phyloP scores from a whole-genome alignment of 1,284 basidiomycete species.

The Apiotrichum gracile region DNA sequence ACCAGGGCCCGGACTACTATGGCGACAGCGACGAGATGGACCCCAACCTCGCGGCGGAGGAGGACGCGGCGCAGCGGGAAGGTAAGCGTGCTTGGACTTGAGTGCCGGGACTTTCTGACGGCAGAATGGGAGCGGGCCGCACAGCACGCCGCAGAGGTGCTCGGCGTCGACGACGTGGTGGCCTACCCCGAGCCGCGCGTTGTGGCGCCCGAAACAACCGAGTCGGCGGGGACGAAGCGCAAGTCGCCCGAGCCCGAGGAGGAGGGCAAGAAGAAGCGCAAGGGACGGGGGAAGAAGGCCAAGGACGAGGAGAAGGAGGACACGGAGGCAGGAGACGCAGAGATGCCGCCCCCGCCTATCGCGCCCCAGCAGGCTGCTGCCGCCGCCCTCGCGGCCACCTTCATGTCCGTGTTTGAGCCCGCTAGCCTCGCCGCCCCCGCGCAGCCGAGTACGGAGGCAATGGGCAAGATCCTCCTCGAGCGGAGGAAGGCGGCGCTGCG shows the following conservation, averaged over 20 bases:
- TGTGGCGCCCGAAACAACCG: neutral
- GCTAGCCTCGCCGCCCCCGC: constrained; percentile 68
- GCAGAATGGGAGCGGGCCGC: constrained; percentile 65
- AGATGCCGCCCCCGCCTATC: constrained; percentile 18
- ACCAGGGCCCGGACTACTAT: constrained; percentile 82
- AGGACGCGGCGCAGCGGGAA: constrained; percentile 65
- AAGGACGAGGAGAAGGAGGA: constrained; percentile 56
- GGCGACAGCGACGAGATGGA: constrained; percentile 86
- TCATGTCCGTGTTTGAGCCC: constrained; percentile 67
- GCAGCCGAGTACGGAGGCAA: constrained; percentile 67
- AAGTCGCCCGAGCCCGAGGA: constrained; percentile 13
- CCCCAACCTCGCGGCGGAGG: constrained; percentile 62
- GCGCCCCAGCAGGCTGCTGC: constrained; percentile 14
- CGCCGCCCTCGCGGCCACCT: constrained; percentile 35
- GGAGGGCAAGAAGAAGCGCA: constrained; percentile 14
- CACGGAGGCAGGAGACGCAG: constrained; percentile 11
- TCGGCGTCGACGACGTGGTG: constrained; percentile 13
- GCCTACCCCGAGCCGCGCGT: constrained; percentile 9
- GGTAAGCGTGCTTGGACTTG: no score
- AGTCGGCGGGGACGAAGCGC: constrained; percentile 6
- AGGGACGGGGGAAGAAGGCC: constrained; percentile 61
- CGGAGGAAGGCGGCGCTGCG: constrained; percentile 75
- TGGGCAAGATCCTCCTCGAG: constrained; percentile 69
- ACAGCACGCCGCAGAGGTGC: constrained; percentile 16
- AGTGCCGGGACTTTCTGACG: neutral